Conservation (phyloP, 1,284 basidiomycete genomes). For the Pyrrhoderma noxium region DNA sequence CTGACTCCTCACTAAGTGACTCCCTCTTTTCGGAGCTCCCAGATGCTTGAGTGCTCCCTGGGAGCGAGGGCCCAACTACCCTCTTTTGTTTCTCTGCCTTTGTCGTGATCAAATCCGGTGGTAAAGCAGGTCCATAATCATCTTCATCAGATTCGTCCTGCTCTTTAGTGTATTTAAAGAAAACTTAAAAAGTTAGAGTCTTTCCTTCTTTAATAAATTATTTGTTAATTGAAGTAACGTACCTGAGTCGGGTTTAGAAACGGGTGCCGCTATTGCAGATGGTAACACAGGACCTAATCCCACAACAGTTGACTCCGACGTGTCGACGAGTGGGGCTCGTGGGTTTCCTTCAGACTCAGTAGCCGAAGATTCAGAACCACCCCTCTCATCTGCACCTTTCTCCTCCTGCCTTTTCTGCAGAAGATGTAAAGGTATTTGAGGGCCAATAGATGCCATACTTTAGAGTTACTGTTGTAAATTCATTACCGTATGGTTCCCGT, state of each 20-base stretch:
- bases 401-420: constrained; percentile 12
- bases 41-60: constrained; percentile 12
- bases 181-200: too few relatives aligned
- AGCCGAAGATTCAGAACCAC: background rate
- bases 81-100: constrained; percentile 22
- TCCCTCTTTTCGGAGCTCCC: constrained; percentile 18
- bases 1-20: constrained; percentile 32
- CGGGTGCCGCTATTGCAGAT: too few relatives aligned
- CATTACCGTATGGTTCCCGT: too few relatives aligned
- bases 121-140: constrained; percentile 54
- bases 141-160: constrained; percentile 50
- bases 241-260: too few relatives aligned
- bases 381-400: background rate
- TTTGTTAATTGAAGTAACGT: background rate
- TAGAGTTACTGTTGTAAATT: too few relatives aligned
- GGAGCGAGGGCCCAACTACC: constrained; percentile 34
- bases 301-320: too few relatives aligned
- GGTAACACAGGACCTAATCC: too few relatives aligned
- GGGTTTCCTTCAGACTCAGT: background rate
- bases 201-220: background rate
- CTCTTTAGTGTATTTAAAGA: constrained; percentile 16
- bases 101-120: constrained; percentile 46
- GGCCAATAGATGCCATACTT: constrained; percentile 37
- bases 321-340: too few relatives aligned
- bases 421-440: constrained; percentile 35